Evolutionary conservation across 1,139 yeast species (phyloP).

Genomic region (Geotrichum histeridarum): DNA sequence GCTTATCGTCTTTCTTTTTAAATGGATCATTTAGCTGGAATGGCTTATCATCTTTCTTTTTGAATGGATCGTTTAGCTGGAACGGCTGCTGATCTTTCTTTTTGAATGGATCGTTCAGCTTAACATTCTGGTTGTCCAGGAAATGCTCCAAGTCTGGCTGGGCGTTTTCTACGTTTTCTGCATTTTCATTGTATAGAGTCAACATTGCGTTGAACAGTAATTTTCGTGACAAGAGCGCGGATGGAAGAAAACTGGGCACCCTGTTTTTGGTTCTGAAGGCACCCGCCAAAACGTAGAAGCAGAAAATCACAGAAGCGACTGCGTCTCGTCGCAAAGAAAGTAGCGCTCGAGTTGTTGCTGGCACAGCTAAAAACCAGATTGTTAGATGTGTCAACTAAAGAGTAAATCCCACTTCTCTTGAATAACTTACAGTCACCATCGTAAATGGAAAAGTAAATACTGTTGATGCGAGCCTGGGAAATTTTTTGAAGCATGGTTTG

Average conservation of each 20-base stretch:
- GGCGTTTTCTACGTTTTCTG: background rate
- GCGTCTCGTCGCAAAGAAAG: constrained; percentile 45
- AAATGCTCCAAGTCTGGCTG: background rate
- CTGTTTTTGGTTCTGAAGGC: constrained; percentile 40
- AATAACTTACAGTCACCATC: constrained; percentile 26
- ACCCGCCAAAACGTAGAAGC: constrained; percentile 42
- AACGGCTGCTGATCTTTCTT: no score
- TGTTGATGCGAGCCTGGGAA: constrained; percentile 47
- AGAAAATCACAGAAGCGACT: constrained; percentile 44
- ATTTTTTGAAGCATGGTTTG: constrained; percentile 42
- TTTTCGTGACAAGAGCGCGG: constrained; percentile 43
- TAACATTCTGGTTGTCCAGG: background rate
- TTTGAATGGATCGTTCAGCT: no score
- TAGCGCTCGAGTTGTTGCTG: constrained; percentile 39
- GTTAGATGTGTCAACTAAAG: background rate
- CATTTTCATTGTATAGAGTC: constrained; percentile 29
- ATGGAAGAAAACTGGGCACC: constrained; percentile 45
- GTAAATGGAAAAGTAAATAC: constrained; percentile 45
- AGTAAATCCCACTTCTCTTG: background rate
- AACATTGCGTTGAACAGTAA: constrained; percentile 42
- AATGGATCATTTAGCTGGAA: no score
- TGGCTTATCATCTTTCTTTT: no score
- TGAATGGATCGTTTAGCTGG: no score
- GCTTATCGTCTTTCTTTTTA: no score
- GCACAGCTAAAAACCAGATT: constrained; percentile 26